These are phyloP conservation scores for Leccinellum luteum DNA, from an alignment of 768 basidiomycete species.

Conservation along the genomic window DNA sequence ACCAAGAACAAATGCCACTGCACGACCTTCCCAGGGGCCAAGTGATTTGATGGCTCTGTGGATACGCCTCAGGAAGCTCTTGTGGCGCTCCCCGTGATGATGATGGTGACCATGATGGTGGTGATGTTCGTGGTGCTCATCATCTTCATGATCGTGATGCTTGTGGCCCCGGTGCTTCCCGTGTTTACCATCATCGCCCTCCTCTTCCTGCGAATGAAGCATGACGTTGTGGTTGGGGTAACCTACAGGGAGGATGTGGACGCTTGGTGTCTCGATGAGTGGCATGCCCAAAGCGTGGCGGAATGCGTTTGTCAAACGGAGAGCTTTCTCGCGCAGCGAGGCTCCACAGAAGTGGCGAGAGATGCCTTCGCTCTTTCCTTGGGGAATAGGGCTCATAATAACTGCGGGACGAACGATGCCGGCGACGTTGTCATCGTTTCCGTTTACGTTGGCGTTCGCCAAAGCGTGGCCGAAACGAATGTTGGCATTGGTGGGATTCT, in stretches of 20 bases:
- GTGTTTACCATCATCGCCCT: constrained; percentile 9
- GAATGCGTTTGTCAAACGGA: constrained; percentile 53
- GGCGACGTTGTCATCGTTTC: constrained; percentile 25
- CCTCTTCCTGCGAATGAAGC: constrained; percentile 3
- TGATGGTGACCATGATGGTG: constrained; percentile 16
- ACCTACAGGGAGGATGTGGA: constrained; percentile 31
- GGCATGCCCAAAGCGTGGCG: constrained; percentile 55
- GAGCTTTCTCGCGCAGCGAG: constrained; percentile 46
- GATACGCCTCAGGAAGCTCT: constrained; percentile 58
- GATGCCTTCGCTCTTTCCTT: constrained; percentile 9
- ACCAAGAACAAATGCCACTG: constrained; percentile 83
- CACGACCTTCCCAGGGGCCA: constrained; percentile 80
- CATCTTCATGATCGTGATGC: neutral
- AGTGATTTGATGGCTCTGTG: constrained; percentile 65
- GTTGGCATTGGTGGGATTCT: constrained; percentile 31
- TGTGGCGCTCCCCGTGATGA: constrained; percentile 24
- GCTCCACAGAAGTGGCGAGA: constrained; percentile 31
- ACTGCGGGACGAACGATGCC: constrained; percentile 16
- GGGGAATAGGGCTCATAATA: constrained; percentile 7
- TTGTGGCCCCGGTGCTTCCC: constrained; percentile 4
- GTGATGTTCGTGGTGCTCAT: constrained; percentile 2
- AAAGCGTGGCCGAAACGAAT: constrained; percentile 40
- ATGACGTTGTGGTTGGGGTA: constrained; percentile 3
- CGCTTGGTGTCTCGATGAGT: constrained; percentile 35
- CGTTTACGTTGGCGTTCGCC: constrained; percentile 31